Conservation (phyloP, 2,329 filamentous ascomycete genomes). For the Talaromyces sp. region DNA sequence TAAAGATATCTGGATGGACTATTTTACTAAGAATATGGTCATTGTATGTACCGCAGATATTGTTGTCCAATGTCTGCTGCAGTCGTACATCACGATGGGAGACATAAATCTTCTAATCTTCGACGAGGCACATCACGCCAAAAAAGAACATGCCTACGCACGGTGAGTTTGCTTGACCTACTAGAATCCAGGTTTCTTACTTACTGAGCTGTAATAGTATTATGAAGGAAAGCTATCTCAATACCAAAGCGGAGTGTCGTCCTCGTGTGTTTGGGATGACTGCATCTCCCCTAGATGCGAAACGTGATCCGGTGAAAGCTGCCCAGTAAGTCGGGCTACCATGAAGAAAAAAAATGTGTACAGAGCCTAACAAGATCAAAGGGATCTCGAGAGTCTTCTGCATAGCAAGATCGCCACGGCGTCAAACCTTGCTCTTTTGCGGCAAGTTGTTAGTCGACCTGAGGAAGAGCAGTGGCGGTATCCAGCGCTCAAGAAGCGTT, state of each 20-base stretch:
- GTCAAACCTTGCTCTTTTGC: constrained; percentile 56
- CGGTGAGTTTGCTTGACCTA: constrained; percentile 39
- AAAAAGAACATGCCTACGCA: constrained; percentile 88
- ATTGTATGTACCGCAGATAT: constrained; percentile 92
- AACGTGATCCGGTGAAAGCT: constrained; percentile 66
- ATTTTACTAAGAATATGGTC: constrained; percentile 66
- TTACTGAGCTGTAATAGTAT: constrained; percentile 49
- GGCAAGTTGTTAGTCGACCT: constrained; percentile 57
- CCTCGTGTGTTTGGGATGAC: constrained; percentile 95
- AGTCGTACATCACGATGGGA: constrained; percentile 73
- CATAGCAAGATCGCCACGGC: constrained; percentile 81
- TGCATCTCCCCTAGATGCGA: constrained; percentile 85
- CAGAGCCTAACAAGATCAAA: constrained; percentile 22
- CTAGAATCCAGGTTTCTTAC: too few species aligned
- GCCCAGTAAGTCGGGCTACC: constrained; percentile 46
- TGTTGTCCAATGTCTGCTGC: constrained; percentile 70
- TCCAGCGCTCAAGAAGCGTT: constrained; percentile 50
- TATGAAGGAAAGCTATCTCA: constrained; percentile 78
- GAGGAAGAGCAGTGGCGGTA: constrained; percentile 57
- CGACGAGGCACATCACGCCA: constrained; percentile 94
- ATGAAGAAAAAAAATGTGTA: neutral
- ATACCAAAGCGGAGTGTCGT: constrained; percentile 46
- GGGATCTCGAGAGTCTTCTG: constrained; percentile 70
- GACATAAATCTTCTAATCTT: constrained; percentile 89
- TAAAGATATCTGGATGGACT: constrained; percentile 56